phyloP scores from a whole-genome alignment of 306 rosid species.

The Comarum palustre region DNA sequence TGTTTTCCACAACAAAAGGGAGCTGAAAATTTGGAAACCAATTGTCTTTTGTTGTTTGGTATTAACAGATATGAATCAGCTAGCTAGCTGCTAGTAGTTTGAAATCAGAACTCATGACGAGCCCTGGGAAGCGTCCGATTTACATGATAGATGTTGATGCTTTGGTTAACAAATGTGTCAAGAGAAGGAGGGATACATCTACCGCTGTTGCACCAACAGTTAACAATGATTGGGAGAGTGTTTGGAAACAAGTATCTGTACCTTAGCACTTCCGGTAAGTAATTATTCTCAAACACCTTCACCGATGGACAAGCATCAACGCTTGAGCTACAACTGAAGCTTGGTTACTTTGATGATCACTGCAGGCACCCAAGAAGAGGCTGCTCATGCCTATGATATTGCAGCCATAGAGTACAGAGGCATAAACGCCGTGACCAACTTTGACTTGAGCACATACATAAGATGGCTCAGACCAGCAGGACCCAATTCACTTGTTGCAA shows the following conservation, averaged over 20 bases:
- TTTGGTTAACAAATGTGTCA: conserved; percentile 32
- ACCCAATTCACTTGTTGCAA: conserved; percentile 27
- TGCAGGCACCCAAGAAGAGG: conserved; percentile 51
- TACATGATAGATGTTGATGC: conserved; percentile 37
- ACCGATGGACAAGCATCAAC: not conserved
- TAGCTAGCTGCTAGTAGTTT: conserved; percentile 10
- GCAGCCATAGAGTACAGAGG: conserved; percentile 53
- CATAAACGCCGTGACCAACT: conserved; percentile 45
- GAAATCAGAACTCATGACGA: conserved; percentile 37
- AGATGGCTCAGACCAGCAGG: conserved; percentile 44
- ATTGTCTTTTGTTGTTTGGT: conserved; percentile 22
- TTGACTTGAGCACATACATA: conserved; percentile 46
- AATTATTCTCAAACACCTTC: not conserved
- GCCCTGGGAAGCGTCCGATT: conserved; percentile 34
- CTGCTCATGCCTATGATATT: conserved; percentile 48
- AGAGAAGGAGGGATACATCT: conserved; percentile 48
- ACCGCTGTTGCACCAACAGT: conserved; percentile 12
- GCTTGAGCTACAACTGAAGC: not conserved
- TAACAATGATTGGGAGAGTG: conserved; percentile 38
- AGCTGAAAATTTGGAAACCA: not conserved
- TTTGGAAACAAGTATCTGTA: conserved; percentile 54
- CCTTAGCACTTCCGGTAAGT: conserved; percentile 41
- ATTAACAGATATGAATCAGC: conserved; percentile 38
- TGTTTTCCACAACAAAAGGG: conserved; percentile 22
- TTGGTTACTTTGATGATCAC: conserved; percentile 4